Percentiles rank a stretch among this genome's conserved stretches.
Conservation (phyloP, 2,329 filamentous ascomycete genomes). For the Aspergillus piperis region DNA sequence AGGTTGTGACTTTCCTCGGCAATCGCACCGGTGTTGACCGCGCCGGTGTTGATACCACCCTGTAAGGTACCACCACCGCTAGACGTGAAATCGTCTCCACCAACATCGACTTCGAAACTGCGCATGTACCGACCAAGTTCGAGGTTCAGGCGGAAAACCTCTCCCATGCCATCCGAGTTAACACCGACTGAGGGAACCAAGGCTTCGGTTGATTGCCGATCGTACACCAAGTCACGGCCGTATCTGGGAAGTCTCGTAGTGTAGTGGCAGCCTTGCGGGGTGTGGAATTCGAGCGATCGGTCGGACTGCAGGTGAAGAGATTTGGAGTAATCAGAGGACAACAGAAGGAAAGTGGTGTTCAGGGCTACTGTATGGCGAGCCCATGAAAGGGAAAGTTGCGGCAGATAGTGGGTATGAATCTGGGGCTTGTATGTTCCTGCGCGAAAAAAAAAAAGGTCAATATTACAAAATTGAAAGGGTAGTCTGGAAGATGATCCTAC, state of each 20-base stretch:
- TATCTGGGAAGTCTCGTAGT: conserved; percentile 88
- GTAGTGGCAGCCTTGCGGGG: conserved; percentile 82
- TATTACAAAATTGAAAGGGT: background rate
- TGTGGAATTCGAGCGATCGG: conserved; percentile 90
- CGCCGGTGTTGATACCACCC: conserved; percentile 80
- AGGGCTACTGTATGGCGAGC: conserved; percentile 87
- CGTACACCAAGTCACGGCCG: conserved; percentile 85
- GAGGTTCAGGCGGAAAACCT: conserved; percentile 89
- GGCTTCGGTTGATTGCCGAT: conserved; percentile 77
- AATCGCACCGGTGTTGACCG: conserved; percentile 83
- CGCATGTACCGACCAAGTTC: conserved; percentile 93
- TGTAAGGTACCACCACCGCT: conserved; percentile 74
- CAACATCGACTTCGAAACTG: conserved; percentile 87
- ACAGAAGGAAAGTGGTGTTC: conserved; percentile 86
- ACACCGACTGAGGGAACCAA: conserved; percentile 85
- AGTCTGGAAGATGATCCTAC: conserved; percentile 46
- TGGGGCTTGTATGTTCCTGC: conserved; percentile 71
- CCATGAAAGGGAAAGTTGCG: conserved; percentile 90
- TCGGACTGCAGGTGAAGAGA: conserved; percentile 92
- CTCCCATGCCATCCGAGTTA: conserved; percentile 80
- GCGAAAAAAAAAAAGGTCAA: conserved; percentile 5
- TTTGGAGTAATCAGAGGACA: conserved; percentile 91
- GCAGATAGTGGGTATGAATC: conserved; percentile 93
- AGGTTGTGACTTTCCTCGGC: conserved; percentile 89
- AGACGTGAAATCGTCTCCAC: conserved; percentile 71